Base-by-base conservation (phyloP, 768 basidiomycete species). In the Phlegmacium glaucopus region DNA sequence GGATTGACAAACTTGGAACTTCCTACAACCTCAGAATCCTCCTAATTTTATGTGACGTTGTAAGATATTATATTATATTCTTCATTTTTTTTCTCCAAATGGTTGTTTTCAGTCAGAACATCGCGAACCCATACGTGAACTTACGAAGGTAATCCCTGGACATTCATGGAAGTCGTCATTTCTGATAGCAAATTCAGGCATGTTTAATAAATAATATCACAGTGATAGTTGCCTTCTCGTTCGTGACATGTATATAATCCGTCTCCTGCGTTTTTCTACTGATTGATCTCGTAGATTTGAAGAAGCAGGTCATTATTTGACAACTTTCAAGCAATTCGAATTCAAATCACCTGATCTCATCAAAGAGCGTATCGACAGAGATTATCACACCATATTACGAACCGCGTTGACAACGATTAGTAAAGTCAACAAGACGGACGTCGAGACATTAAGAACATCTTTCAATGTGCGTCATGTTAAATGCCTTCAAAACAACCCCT, bases 351-450 rank as follows among this genome's bases (percentile, higher is more conserved):
- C 95, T 7, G 85, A 91, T 61, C 72, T 94, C 60, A 94, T 99
- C 71, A 95, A 94, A 64, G 96, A 98, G 62, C 86, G 92, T 37
- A 75, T 90, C 25, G 93, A 96, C 64, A 91, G 94, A 54, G 87
- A 91, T 57, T 92, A 96, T 59, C 69, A 77, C 52, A 82, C 92
- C 7, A 77, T 93, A 58, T 65, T 98, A 11, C 87, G 88, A 47
- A 80, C 82, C 15, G 79, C 90, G 1, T 73, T 99, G 22, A 98
- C 95, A 1, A 83, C 81, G 53, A 90, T 98, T 58, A 87, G 80
- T 61, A 92, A 90, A 56, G 91, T 99, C 52, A 98, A 98, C 69
- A 96, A 95, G 74, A 98, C 95, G 4, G 96, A 99, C 58, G 92
- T 94, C 1, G 84, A 91, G 67, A 98, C 95, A 4, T 72, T 99